phyloP scores from a whole-genome alignment of 257 asterid genomes.

The Coffea canephora region DNA sequence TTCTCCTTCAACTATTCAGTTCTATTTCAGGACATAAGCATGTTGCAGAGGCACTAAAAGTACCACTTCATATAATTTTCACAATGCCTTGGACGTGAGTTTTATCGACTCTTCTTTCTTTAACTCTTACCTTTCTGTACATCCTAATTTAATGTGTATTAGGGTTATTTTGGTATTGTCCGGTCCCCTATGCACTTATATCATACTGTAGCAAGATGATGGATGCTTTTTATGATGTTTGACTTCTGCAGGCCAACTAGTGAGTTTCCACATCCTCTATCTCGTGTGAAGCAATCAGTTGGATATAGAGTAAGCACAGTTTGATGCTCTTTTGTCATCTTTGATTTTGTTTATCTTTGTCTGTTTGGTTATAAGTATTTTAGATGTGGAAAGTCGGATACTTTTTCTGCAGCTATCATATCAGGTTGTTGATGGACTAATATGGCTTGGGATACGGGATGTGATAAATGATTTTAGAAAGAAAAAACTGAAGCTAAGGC shows the following conservation, averaged over 20 bases:
- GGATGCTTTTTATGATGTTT: slow-evolving; percentile 4
- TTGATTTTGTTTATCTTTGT: background rate
- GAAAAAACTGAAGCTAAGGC: slow-evolving; percentile 74
- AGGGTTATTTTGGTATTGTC: background rate
- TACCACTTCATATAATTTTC: slow-evolving; percentile 82
- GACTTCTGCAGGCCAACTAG: slow-evolving; percentile 66
- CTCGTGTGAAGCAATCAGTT: slow-evolving; percentile 83
- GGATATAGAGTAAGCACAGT: slow-evolving; percentile 66
- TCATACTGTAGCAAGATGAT: background rate
- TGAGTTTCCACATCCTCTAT: slow-evolving; percentile 93
- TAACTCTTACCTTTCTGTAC: background rate
- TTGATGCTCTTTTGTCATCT: slow-evolving; percentile 19
- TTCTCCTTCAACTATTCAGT: slow-evolving; percentile 1
- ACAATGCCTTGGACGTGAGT: slow-evolving; percentile 99
- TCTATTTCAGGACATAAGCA: slow-evolving; percentile 71
- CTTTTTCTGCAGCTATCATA: slow-evolving; percentile 62
- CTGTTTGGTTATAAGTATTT: slow-evolving; percentile 5
- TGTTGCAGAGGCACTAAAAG: slow-evolving; percentile 82
- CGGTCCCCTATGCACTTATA: background rate
- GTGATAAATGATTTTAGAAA: slow-evolving; percentile 84
- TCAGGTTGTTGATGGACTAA: slow-evolving; percentile 78
- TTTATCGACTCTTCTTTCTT: background rate
- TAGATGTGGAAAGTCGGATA: background rate
- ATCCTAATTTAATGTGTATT: background rate
- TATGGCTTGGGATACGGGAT: slow-evolving; percentile 93